phyloP scores from a whole-genome alignment of 1,139 yeast species.

The Suhomyces bolitotheri region DNA sequence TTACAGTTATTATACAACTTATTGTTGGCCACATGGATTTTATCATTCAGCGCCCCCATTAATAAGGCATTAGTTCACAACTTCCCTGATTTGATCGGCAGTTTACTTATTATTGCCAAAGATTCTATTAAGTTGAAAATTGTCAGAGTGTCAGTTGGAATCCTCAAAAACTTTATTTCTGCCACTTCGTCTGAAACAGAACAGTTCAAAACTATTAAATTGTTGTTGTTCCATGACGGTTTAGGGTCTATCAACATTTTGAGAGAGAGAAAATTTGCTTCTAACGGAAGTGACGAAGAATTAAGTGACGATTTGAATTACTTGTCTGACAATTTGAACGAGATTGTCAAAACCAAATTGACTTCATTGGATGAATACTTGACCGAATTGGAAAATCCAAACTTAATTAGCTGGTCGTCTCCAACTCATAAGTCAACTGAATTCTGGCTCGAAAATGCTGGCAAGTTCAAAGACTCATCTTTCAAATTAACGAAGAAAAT shows the following conservation, averaged over 20 bases:
- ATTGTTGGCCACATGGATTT: slow-evolving; percentile 78
- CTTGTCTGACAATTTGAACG: slow-evolving; percentile 61
- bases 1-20: slow-evolving; percentile 85
- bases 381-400: slow-evolving; percentile 78
- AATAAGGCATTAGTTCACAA: slow-evolving; percentile 56
- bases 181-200: slow-evolving; percentile 31
- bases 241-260: slow-evolving; percentile 66
- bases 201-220: slow-evolving; percentile 57
- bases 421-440: slow-evolving; percentile 89
- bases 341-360: slow-evolving; percentile 67
- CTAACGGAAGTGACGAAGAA: slow-evolving; percentile 73
- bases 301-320: slow-evolving; percentile 68
- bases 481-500: slow-evolving; percentile 68
- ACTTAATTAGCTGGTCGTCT: slow-evolving; percentile 75
- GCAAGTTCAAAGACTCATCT: slow-evolving; percentile 72
- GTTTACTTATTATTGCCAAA: slow-evolving; percentile 52
- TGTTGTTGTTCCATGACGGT: slow-evolving; percentile 77
- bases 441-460: slow-evolving; percentile 85
- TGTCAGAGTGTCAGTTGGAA: slow-evolving; percentile 76
- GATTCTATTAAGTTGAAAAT: slow-evolving; percentile 90
- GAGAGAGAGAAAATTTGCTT: slow-evolving; percentile 84
- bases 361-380: slow-evolving; percentile 92
- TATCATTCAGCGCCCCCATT: slow-evolving; percentile 67
- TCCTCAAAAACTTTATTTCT: slow-evolving; percentile 60
- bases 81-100: slow-evolving; percentile 60